Conservation (phyloP, 2,329 filamentous ascomycete genomes). For the Xylariaceae sp. region DNA sequence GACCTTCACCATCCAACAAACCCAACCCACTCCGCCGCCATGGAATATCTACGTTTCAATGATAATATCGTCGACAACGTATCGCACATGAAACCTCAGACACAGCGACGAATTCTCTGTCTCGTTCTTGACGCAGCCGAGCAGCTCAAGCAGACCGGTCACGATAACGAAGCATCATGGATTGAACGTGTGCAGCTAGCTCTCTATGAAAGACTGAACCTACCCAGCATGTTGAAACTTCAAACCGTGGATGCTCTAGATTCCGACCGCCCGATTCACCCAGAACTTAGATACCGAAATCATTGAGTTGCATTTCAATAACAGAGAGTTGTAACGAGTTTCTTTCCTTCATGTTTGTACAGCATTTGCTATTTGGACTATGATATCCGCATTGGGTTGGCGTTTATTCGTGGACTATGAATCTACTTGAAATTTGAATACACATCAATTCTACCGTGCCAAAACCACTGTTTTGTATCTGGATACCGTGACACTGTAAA, state of each 20-base stretch:
- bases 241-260: constrained; percentile 7
- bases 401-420: constrained; percentile 10
- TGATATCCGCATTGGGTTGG: constrained; percentile 16
- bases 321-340: not conserved
- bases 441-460: too few relatives aligned
- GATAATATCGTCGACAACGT: constrained; percentile 4
- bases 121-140: constrained; percentile 25
- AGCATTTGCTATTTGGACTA: not conserved
- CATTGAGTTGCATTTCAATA: not conserved
- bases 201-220: constrained; percentile 18
- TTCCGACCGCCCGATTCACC: constrained; percentile 10
- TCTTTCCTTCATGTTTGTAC: constrained; percentile 7
- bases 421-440: too few relatives aligned
- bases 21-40: constrained; percentile 44
- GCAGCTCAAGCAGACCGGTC: constrained; percentile 21
- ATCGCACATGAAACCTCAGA: not conserved
- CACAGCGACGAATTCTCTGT: constrained; percentile 14
- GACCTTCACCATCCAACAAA: constrained; percentile 51
- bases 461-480: too few relatives aligned
- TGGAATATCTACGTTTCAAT: constrained; percentile 39
- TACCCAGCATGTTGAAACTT: constrained; percentile 16
- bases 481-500: too few relatives aligned
- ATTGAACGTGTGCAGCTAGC: constrained; percentile 20
- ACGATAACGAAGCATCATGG: constrained; percentile 21
- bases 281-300: not conserved